Conservation (phyloP, 805 yeast genomes). For the Kodamaea restingae region DNA sequence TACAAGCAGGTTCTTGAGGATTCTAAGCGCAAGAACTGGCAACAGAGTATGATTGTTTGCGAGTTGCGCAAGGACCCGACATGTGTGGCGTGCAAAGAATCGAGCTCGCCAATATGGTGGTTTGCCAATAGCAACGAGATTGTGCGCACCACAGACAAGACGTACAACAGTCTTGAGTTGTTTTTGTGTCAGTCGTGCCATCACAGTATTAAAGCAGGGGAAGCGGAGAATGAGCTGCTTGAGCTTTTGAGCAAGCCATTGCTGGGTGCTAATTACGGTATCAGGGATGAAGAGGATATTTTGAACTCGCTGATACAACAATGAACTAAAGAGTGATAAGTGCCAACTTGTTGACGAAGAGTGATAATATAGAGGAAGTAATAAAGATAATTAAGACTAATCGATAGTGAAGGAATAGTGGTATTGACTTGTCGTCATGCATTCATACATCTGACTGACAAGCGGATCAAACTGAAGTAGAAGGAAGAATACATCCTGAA, state of each 20-base stretch:
- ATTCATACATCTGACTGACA: too few relatives aligned
- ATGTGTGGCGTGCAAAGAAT: constrained; percentile 23
- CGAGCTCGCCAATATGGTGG: constrained; percentile 40
- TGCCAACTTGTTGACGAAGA: too few relatives aligned
- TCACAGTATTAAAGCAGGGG: constrained; percentile 15
- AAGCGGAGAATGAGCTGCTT: constrained; percentile 17
- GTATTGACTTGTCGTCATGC: too few relatives aligned
- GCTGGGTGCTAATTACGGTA: constrained; percentile 31
- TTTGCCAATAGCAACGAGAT: constrained; percentile 7
- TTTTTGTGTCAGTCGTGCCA: constrained; percentile 32
- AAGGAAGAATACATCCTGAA: too few relatives aligned
- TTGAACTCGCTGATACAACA: constrained; percentile 6
- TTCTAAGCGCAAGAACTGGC: constrained; percentile 8
- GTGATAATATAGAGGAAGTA: too few relatives aligned
- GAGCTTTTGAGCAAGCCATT: constrained; percentile 27
- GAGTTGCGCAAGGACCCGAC: constrained; percentile 6
- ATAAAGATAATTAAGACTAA: too few relatives aligned
- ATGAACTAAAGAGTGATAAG: too few relatives aligned
- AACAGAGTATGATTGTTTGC: constrained; percentile 7
- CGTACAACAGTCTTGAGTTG: constrained; percentile 4
- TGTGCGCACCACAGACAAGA: constrained; percentile 4
- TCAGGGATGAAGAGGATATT: constrained; percentile 22
- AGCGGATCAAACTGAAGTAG: too few relatives aligned
- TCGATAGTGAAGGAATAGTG: too few relatives aligned
- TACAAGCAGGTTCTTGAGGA: constrained; percentile 17